Evolutionary conservation across 495 filamentous ascomycete species (phyloP).

Genomic region (Aspergillus nanangensis): DNA sequence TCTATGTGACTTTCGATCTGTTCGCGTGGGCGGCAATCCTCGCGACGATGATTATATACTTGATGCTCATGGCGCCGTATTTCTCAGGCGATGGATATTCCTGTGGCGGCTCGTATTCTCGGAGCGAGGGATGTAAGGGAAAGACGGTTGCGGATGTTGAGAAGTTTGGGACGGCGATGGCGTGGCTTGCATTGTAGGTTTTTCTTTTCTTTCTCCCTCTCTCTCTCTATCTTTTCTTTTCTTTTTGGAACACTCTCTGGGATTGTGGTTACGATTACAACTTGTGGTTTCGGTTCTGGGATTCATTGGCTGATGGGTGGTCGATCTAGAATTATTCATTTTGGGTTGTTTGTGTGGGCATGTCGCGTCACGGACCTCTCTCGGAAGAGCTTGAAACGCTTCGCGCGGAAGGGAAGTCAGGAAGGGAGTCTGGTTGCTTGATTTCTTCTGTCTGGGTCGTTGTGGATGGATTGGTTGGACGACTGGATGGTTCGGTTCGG

Average conservation of each 20-base stretch:
- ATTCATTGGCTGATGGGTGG: no score
- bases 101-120: background rate
- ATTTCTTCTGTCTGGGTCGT: no score
- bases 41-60: background rate
- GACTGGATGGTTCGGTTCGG: no score
- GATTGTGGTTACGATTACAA: no score
- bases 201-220: background rate
- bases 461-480: no score
- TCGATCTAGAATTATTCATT: background rate
- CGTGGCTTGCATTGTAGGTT: constrained; percentile 4
- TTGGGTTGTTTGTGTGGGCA: background rate
- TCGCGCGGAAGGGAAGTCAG: no score
- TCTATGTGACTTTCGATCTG: constrained; percentile 10
- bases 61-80: background rate
- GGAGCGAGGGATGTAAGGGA: background rate
- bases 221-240: background rate
- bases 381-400: no score
- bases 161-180: constrained; percentile 8
- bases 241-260: background rate
- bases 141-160: constrained; percentile 2
- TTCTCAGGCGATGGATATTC: constrained; percentile 1
- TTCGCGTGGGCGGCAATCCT: constrained; percentile 1
- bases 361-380: background rate
- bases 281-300: no score
- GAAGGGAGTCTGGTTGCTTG: no score